Base-by-base conservation (phyloP, 1,139 yeast species). In the Hansenula anomala region DNA sequence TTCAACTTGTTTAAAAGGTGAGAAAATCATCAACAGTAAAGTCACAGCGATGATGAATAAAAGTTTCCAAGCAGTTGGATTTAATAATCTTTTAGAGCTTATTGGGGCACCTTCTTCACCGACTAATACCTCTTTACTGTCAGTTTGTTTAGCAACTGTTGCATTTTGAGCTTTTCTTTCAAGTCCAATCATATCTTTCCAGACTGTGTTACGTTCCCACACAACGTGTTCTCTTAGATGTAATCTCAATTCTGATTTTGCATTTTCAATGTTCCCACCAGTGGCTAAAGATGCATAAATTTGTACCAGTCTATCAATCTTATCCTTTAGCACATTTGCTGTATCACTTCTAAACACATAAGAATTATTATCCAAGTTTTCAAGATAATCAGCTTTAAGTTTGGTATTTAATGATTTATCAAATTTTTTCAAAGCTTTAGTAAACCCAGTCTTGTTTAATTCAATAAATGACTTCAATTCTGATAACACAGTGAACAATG, bases 121-220 rank as follows among this genome's bases (percentile, higher is more conserved):
- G 8, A 45, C 44, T n/a, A 52, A 26, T 16, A 49, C 45, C 34
- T 56, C 54, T 36, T 53, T 54, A 5, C 47, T 38, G 18, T 45
- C 38, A 4, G 36, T 45, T 29, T 50, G 49, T 32, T 49, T 54
- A 4, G 60, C 66, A 26, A 71, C 62, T 37, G 66, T 63, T 2
- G 78, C 78, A 29, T 74, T 75, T 47, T 78, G 81, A 2, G 80
- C 66, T 45, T 74, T 80, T 55, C 95, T 76, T 60, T 90, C 96
- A 55, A 89, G 64, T 12, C 92, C 92, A 58, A 89, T 82, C 87
- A 90, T 82, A 58, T 90, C 97, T 55, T 92, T 82, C 97, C 97
- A 90, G 19, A 90, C 97, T 0, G 97, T 90, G 60, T 88, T 88
- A 59, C 97, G 75, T 62, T 89, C 97, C 95, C 96, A 90, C 15